Base-by-base conservation (phyloP, 345 rosid genomes). In the Combretum micranthum region DNA sequence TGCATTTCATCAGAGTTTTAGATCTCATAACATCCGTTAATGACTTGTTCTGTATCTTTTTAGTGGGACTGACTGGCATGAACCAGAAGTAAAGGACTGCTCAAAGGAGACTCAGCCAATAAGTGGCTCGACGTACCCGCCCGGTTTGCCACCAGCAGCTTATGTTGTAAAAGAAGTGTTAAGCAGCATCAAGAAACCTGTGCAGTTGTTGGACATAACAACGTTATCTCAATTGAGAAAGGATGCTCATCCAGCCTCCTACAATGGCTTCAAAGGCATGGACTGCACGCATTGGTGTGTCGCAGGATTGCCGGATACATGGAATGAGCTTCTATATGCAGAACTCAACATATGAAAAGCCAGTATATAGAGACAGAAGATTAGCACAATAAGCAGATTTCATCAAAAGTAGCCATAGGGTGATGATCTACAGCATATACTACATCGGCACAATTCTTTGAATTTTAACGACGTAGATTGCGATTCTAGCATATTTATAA, bases 231-330 rank as follows among this genome's bases (percentile, higher is more conserved):
- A 83, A 62, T 72, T 83, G 16, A 80, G 93, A 66, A 85, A 85
- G 60, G 93, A 85, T 65, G 93, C 74, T 52, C 93, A 83, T 63
- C 84, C 93, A 1, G 47, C 77, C 66, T 55, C 72, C 18, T 59
- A 71, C 45, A 83, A 66, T 64, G 86, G 71, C 46, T 70, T 85
- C 60, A 70, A 60, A 39, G 74, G 76, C 51, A 76, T 83, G 86
- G 88, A 85, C 52, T 85, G 93, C 72, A 83, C 88, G 21, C 93
- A 85, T 20, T 85, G 93, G 93, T 85, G 93, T 47, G 23, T 85
- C 19, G 76, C 86, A 13, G 88, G 93, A 9, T 67, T 85, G 14
- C 77, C 86, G 0, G 93, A 83, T 22, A 75, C 77, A 13, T 83
- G 93, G 93, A 85, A 83, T 48, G 60, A 72, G 46, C 86, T n/a